These are phyloP conservation scores for Hibiscus syriacus DNA, from an alignment of 345 rosid species.

Conservation along the genomic window DNA sequence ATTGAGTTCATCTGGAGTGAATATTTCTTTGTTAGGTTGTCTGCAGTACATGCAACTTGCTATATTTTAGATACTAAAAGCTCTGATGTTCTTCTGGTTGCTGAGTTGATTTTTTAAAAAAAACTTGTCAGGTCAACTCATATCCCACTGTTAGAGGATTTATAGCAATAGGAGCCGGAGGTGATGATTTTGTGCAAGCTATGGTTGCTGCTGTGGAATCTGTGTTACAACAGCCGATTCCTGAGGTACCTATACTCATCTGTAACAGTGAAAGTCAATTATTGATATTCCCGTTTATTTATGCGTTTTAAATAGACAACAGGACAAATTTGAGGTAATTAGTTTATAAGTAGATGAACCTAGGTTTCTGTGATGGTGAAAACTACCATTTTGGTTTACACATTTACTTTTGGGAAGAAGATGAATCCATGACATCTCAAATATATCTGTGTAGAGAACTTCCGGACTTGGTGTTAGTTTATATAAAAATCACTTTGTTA, in stretches of 20 bases:
- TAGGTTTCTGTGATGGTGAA: not conserved
- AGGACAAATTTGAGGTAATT: not conserved
- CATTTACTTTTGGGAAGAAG: not conserved
- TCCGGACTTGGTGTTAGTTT: not conserved
- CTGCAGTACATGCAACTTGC: too few relatives aligned
- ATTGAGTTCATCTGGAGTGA: too few relatives aligned
- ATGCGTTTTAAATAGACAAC: not conserved
- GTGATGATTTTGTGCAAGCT: conserved; percentile 90
- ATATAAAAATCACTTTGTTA: not conserved
- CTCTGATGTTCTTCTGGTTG: too few relatives aligned
- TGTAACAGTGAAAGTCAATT: not conserved
- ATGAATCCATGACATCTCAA: not conserved
- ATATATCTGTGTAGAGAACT: not conserved
- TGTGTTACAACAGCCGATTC: conserved; percentile 74
- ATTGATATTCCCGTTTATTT: not conserved
- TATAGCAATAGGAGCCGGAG: conserved; percentile 93
- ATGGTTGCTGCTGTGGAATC: conserved; percentile 99
- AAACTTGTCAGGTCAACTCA: conserved; percentile 65
- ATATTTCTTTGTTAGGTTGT: too few relatives aligned
- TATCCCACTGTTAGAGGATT: conserved; percentile 94
- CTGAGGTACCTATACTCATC: conserved; percentile 42
- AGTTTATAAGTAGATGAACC: not conserved
- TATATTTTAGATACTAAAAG: too few relatives aligned
- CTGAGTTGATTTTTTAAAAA: too few relatives aligned
- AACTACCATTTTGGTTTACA: not conserved